These are phyloP conservation scores for Cyberlindnera americana DNA, from an alignment of 805 yeast species.

Conservation along the genomic window DNA sequence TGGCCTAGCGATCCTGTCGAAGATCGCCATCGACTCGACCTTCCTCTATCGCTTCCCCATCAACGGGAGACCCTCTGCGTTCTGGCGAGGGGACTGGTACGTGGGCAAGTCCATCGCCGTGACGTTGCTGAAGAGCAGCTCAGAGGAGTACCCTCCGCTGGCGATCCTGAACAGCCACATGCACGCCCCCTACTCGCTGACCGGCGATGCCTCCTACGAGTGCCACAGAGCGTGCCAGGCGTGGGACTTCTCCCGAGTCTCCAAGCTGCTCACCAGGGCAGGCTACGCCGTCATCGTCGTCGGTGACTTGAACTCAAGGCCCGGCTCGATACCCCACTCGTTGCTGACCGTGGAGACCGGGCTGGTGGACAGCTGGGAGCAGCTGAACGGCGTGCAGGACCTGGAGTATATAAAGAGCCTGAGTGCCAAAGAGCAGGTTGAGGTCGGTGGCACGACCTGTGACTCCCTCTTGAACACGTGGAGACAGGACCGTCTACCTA, in stretches of 20 bases:
- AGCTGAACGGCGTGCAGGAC: slow-evolving; percentile 48
- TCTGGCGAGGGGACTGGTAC: slow-evolving; percentile 94
- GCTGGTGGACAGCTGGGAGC: slow-evolving; percentile 80
- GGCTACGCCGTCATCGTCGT: slow-evolving; percentile 87
- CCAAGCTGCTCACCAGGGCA: slow-evolving; percentile 55
- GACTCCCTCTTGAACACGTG: slow-evolving; percentile 86
- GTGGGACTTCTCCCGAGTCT: slow-evolving; percentile 82
- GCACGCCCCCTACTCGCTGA: slow-evolving; percentile 90
- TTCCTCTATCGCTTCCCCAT: slow-evolving; percentile 83
- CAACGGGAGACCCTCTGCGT: slow-evolving; percentile 92
- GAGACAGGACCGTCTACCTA: slow-evolving; percentile 43
- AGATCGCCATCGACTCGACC: slow-evolving; percentile 76
- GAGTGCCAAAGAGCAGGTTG: slow-evolving; percentile 60
- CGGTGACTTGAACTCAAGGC: slow-evolving; percentile 89
- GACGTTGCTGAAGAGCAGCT: slow-evolving; percentile 56
- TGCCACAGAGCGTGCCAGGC: slow-evolving; percentile 95
- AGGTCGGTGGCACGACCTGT: slow-evolving; percentile 80
- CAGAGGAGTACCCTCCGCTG: slow-evolving; percentile 47
- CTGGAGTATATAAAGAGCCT: slow-evolving; percentile 40
- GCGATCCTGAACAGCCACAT: slow-evolving; percentile 89
- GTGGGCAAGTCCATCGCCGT: slow-evolving; percentile 90
- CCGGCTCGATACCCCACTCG: slow-evolving; percentile 78
- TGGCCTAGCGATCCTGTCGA: slow-evolving; percentile 81
- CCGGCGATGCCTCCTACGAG: slow-evolving; percentile 85
- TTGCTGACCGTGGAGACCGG: slow-evolving; percentile 68